These are phyloP conservation scores for Leccinum pachyderme DNA, from an alignment of 1,284 basidiomycete genomes.

Conservation along the genomic window DNA sequence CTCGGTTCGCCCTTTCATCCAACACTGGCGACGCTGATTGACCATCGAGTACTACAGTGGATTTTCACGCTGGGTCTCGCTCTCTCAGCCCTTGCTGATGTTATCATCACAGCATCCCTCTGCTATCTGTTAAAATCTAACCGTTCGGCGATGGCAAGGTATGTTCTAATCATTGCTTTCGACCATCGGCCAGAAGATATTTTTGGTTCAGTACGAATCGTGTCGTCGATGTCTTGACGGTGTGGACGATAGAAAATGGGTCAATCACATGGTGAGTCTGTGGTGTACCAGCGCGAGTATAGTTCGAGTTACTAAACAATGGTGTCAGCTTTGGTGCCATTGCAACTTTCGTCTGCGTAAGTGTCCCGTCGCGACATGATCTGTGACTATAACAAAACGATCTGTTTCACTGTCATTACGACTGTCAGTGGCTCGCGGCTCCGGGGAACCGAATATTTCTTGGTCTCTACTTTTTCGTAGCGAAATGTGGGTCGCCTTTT, in stretches of 20 bases:
- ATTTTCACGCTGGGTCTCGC: constrained; percentile 51
- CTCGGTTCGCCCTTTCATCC: constrained; percentile 4
- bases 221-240: constrained; percentile 44
- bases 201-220: constrained; percentile 36
- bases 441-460: constrained; percentile 42
- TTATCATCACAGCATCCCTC: constrained; percentile 46
- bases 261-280: constrained; percentile 42
- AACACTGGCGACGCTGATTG: background rate
- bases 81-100: constrained; percentile 45
- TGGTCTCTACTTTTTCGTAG: constrained; percentile 46
- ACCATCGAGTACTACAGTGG: constrained; percentile 37
- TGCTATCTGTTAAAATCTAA: constrained; percentile 42
- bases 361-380: constrained; percentile 7
- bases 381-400: background rate
- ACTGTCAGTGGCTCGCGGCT: constrained; percentile 41
- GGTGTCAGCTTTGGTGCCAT: constrained; percentile 37
- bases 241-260: constrained; percentile 52
- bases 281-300: background rate
- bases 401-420: background rate
- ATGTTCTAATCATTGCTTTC: background rate
- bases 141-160: constrained; percentile 39
- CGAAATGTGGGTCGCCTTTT: constrained; percentile 37
- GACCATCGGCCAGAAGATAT: background rate
- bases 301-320: background rate
- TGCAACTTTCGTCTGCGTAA: constrained; percentile 43